A percentile compares a stretch with the other conserved stretches of the same genome.
These are phyloP conservation scores for Parasarocladium wereldwijsianum DNA, from an alignment of 2,329 filamentous ascomycete species.

Conservation along the genomic window DNA sequence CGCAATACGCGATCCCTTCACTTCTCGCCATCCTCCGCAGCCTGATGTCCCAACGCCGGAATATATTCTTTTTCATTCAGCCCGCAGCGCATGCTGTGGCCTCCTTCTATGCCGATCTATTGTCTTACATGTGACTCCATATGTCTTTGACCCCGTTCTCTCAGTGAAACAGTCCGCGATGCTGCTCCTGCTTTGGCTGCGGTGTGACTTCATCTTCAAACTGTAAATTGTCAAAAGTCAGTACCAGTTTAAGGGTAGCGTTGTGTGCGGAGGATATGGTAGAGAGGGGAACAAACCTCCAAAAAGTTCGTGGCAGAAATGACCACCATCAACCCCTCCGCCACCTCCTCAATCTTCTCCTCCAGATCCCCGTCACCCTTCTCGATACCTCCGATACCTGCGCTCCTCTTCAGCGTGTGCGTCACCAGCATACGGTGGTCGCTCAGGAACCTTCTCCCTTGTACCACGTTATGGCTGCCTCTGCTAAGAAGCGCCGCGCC, in stretches of 20 bases:
- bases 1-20: too few relatives aligned
- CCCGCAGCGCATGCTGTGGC: too few relatives aligned
- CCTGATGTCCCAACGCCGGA: too few relatives aligned
- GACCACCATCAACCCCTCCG: constrained; percentile 72
- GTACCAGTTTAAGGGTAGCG: too few relatives aligned
- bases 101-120: too few relatives aligned
- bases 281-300: constrained; percentile 40
- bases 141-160: too few relatives aligned
- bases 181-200: constrained; percentile 16
- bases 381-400: constrained; percentile 48
- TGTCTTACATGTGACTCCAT: neutral
- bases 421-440: constrained; percentile 76
- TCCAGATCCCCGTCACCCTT: constrained; percentile 26
- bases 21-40: too few relatives aligned
- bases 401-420: constrained; percentile 79
- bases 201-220: constrained; percentile 24
- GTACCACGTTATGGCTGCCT: constrained; percentile 68
- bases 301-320: constrained; percentile 73
- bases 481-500: constrained; percentile 68
- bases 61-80: too few relatives aligned
- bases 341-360: constrained; percentile 57
- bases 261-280: neutral
- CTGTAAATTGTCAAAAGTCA: constrained; percentile 12
- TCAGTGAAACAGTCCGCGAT: constrained; percentile 25
- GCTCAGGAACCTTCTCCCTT: constrained; percentile 65